These are phyloP conservation scores for Cadophora malorum DNA, from an alignment of 2,329 filamentous ascomycete species.

Conservation along the genomic window DNA sequence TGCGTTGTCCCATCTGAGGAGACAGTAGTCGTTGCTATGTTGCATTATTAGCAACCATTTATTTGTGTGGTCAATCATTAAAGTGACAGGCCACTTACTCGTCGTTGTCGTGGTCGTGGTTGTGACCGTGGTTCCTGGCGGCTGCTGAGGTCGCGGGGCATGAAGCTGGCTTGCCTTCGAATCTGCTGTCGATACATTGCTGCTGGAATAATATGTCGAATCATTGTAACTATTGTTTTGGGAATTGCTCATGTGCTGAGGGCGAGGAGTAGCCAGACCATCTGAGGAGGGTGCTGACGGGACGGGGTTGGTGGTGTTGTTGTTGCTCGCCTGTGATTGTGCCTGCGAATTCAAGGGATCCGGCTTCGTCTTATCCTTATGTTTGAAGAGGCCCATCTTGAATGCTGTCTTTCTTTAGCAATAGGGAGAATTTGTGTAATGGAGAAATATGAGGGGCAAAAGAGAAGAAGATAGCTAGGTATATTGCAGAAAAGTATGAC, in stretches of 20 bases:
- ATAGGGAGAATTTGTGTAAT: neutral
- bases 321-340: constrained; percentile 11
- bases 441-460: neutral
- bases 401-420: neutral
- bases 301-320: neutral
- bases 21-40: constrained; percentile 38
- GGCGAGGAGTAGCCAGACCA: constrained; percentile 16
- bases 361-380: constrained; percentile 33
- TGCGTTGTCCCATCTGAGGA: constrained; percentile 36
- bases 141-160: constrained; percentile 27
- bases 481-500: constrained; percentile 13
- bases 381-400: constrained; percentile 37
- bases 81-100: constrained; percentile 31
- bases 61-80: neutral
- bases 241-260: constrained; percentile 24
- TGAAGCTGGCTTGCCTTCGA: constrained; percentile 26
- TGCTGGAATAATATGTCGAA: constrained; percentile 37
- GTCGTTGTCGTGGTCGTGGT: constrained; percentile 41
- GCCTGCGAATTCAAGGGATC: constrained; percentile 23
- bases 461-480: neutral
- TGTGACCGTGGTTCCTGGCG: constrained; percentile 37
- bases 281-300: neutral
- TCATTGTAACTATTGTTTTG: constrained; percentile 36
- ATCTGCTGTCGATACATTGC: constrained; percentile 33
- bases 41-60: constrained; percentile 18